Percentiles rank a stretch among this genome's conserved stretches.
Conservation (phyloP, 768 basidiomycete species). For the Tylopilus subfusipes region DNA sequence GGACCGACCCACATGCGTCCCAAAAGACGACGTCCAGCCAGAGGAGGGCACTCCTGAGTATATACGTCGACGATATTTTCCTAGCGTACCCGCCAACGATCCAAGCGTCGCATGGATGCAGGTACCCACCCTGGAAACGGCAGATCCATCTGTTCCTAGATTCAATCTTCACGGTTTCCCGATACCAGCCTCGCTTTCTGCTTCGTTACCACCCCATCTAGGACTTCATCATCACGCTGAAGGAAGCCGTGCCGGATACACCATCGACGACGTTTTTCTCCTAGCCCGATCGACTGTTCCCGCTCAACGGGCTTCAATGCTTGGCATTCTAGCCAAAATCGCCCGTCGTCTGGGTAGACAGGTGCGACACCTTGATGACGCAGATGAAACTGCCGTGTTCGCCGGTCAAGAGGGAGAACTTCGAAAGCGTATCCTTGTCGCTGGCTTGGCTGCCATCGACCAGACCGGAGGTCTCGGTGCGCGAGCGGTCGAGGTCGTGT, state of each 20-base stretch:
- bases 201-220: slow-evolving; percentile 71
- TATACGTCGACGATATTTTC: slow-evolving; percentile 82
- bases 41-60: slow-evolving; percentile 79
- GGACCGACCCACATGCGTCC: not conserved
- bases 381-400: slow-evolving; percentile 10
- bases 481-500: slow-evolving; percentile 66
- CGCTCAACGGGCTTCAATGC: slow-evolving; percentile 80
- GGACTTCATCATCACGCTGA: slow-evolving; percentile 92
- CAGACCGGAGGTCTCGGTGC: slow-evolving; percentile 67
- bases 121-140: slow-evolving; percentile 10
- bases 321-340: slow-evolving; percentile 65
- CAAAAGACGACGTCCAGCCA: slow-evolving; percentile 27
- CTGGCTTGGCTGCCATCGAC: slow-evolving; percentile 61
- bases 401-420: slow-evolving; percentile 39
- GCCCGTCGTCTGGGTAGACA: slow-evolving; percentile 34
- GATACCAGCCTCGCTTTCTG: slow-evolving; percentile 53
- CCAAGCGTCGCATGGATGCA: slow-evolving; percentile 81
- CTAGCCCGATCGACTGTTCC: slow-evolving; percentile 78
- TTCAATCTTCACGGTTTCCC: slow-evolving; percentile 76
- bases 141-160: slow-evolving; percentile 39
- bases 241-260: slow-evolving; percentile 76
- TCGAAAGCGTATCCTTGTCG: slow-evolving; percentile 60
- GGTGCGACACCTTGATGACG: not conserved
- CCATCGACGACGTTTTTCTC: slow-evolving; percentile 78
- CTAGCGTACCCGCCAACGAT: slow-evolving; percentile 61